These are phyloP conservation scores for Meyerozyma carpophila DNA, from an alignment of 1,139 yeast genomes.

Conservation along the genomic window DNA sequence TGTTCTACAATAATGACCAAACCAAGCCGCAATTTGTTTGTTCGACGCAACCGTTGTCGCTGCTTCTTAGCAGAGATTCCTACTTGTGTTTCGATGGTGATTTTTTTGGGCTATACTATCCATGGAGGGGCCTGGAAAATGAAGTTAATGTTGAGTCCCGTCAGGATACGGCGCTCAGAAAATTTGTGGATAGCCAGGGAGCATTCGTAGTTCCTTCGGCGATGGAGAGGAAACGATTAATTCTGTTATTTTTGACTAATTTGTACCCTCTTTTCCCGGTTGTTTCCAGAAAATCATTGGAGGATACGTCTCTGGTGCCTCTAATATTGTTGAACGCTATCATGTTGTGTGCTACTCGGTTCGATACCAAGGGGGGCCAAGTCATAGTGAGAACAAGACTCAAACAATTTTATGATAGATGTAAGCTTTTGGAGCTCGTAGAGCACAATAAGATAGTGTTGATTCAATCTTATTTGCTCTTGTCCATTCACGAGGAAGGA, in stretches of 20 bases:
- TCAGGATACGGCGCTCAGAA: constrained; percentile 10
- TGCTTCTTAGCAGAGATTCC: constrained; percentile 21
- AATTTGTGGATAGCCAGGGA: constrained; percentile 14
- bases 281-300: constrained; percentile 13
- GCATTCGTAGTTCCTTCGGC: constrained; percentile 18
- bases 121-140: constrained; percentile 19
- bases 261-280: constrained; percentile 22
- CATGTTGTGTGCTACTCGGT: constrained; percentile 16
- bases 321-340: constrained; percentile 20
- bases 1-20: constrained; percentile 10
- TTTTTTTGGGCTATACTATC: constrained; percentile 20
- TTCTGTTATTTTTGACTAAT: constrained; percentile 15
- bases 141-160: constrained; percentile 6
- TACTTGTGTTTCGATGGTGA: constrained; percentile 24
- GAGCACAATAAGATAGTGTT: constrained; percentile 21
- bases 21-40: constrained; percentile 20
- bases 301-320: constrained; percentile 11
- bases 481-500: constrained; percentile 24
- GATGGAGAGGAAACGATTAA: constrained; percentile 13
- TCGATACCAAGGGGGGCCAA: constrained; percentile 8
- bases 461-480: constrained; percentile 18
- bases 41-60: constrained; percentile 25
- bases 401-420: constrained; percentile 15
- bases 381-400: constrained; percentile 13
- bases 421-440: constrained; percentile 18